Evolutionary conservation across 2,329 filamentous ascomycete species (phyloP).

Genomic region (Zymoseptoria pseudotritici): DNA sequence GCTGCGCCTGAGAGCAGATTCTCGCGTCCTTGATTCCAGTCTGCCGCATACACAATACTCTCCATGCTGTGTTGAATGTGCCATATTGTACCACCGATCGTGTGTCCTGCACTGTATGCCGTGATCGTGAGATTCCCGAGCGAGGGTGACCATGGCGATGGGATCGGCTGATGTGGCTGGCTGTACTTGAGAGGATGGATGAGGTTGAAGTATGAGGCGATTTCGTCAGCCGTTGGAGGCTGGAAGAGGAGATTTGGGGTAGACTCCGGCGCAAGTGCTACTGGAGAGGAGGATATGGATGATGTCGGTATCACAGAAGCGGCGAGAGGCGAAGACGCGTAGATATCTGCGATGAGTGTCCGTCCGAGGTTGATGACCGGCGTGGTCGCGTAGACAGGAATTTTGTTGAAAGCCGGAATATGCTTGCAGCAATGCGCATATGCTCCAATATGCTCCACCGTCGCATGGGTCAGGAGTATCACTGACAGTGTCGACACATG

Average conservation of each 20-base stretch:
- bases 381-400: constrained; percentile 88
- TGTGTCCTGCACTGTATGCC: constrained; percentile 93
- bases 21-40: constrained; percentile 97
- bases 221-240: constrained; percentile 78
- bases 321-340: constrained; percentile 80
- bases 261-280: constrained; percentile 46
- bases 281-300: constrained; percentile 44
- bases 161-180: constrained; percentile 83
- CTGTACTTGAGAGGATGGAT: constrained; percentile 95
- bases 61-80: constrained; percentile 95
- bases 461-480: constrained; percentile 90
- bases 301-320: constrained; percentile 70
- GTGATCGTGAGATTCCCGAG: constrained; percentile 89
- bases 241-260: constrained; percentile 53
- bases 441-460: constrained; percentile 81
- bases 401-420: constrained; percentile 81
- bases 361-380: constrained; percentile 90
- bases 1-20: constrained; percentile 90
- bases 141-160: constrained; percentile 80
- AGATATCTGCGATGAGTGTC: constrained; percentile 84
- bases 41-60: constrained; percentile 93
- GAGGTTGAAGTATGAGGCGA: constrained; percentile 81
- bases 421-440: constrained; percentile 97
- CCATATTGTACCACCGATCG: constrained; percentile 95
- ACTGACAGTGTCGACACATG: constrained; percentile 85